Percentiles rank a stretch among this genome's conserved stretches.
These are phyloP conservation scores for Ustanciosporium gigantosporum DNA, from an alignment of 1,284 basidiomycete species.

Conservation along the genomic window DNA sequence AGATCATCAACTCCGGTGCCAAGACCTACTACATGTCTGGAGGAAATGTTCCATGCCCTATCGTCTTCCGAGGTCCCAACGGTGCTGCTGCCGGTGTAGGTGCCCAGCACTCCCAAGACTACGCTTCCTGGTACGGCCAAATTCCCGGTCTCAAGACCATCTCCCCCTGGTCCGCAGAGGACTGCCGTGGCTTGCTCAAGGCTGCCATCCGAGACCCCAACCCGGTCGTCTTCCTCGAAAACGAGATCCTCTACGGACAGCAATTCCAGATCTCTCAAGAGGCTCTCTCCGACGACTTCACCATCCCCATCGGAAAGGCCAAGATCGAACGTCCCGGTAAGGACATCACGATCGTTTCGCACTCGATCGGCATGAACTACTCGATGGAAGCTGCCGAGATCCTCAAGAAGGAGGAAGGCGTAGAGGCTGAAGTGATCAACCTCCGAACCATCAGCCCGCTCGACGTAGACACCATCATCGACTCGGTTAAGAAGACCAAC, in stretches of 20 bases:
- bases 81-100: conserved; percentile 96
- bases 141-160: conserved; percentile 97
- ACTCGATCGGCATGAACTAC: conserved; percentile 63
- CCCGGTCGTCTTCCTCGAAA: conserved; percentile 97
- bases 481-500: conserved; percentile 98
- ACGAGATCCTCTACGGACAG: conserved; percentile 98
- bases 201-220: conserved; percentile 97
- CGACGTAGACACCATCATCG: conserved; percentile 93
- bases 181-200: conserved; percentile 97
- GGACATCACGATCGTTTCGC: conserved; percentile 93
- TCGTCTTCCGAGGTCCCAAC: conserved; percentile 99
- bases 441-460: conserved; percentile 90
- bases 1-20: conserved; percentile 99
- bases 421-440: conserved; percentile 98
- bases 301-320: conserved; percentile 92
- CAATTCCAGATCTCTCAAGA: conserved; percentile 93
- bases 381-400: conserved; percentile 74
- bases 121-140: conserved; percentile 81
- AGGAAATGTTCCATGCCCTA: conserved; percentile 93
- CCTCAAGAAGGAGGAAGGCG: conserved; percentile 86
- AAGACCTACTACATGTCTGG: conserved; percentile 99
- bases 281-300: conserved; percentile 90
- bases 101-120: conserved; percentile 69
- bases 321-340: conserved; percentile 91
- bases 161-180: conserved; percentile 94